Conservation (phyloP, 805 yeast genomes). For the Yamadazyma akitaensis region DNA sequence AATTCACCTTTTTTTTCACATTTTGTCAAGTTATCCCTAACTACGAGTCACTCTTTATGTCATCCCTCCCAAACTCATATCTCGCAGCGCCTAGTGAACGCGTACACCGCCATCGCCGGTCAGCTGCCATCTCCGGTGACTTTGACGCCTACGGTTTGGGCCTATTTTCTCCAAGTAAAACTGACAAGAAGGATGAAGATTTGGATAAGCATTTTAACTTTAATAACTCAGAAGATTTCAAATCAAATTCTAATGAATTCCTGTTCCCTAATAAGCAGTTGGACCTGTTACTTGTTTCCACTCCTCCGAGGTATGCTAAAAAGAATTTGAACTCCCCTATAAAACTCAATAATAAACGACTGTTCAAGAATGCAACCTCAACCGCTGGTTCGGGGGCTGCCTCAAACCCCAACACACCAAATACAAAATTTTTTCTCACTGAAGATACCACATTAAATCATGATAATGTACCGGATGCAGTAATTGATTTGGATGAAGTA, state of each 20-base stretch:
- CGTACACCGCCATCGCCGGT: conserved; percentile 77
- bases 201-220: conserved; percentile 27
- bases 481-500: conserved; percentile 40
- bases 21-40: not conserved
- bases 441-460: conserved; percentile 26
- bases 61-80: conserved; percentile 13
- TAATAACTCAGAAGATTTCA: conserved; percentile 36
- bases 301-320: conserved; percentile 12
- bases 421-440: conserved; percentile 26
- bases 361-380: conserved; percentile 7
- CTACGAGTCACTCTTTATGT: conserved; percentile 5
- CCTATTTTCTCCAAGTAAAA: conserved; percentile 21
- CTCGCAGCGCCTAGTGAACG: conserved; percentile 20
- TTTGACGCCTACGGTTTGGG: conserved; percentile 52
- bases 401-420: conserved; percentile 14
- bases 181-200: conserved; percentile 11
- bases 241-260: conserved; percentile 21
- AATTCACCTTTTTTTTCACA: not conserved
- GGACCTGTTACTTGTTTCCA: conserved; percentile 8
- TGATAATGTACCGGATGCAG: conserved; percentile 36
- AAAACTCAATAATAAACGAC: conserved; percentile 21
- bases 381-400: not conserved
- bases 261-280: conserved; percentile 25
- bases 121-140: conserved; percentile 88
- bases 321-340: conserved; percentile 33